A percentile compares a stretch with the other conserved stretches of the same genome.
These are phyloP conservation scores for Blastobotrys mokoenaii DNA, from an alignment of 805 yeast genomes.

Conservation along the genomic window DNA sequence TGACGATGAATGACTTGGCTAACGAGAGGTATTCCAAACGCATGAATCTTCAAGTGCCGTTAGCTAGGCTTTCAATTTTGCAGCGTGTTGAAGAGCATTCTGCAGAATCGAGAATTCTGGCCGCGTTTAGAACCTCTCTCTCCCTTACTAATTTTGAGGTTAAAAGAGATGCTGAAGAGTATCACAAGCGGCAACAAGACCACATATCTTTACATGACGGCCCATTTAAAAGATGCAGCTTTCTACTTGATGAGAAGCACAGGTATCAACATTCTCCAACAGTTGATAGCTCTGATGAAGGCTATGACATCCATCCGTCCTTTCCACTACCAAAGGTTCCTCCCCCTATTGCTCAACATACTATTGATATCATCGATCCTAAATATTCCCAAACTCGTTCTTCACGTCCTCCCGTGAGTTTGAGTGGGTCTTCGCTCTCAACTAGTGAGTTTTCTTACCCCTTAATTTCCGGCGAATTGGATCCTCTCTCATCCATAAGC, in stretches of 20 bases:
- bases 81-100: conserved; percentile 15
- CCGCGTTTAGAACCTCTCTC: conserved; percentile 50
- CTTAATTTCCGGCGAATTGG: no score
- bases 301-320: conserved; percentile 49
- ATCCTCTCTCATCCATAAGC: no score
- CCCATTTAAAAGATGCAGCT: conserved; percentile 73
- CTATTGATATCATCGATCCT: conserved; percentile 34
- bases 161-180: conserved; percentile 38
- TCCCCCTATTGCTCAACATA: conserved; percentile 46
- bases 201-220: conserved; percentile 70
- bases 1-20: conserved; percentile 60
- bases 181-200: conserved; percentile 46
- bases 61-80: conserved; percentile 31
- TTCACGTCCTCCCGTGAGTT: no score
- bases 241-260: conserved; percentile 47
- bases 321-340: conserved; percentile 57
- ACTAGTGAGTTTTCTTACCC: no score
- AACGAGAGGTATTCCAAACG: conserved; percentile 55
- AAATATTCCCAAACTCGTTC: conserved; percentile 4
- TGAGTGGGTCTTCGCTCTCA: no score
- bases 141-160: conserved; percentile 51
- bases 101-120: conserved; percentile 18
- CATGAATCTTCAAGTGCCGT: conserved; percentile 42
- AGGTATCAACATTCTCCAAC: conserved; percentile 33
- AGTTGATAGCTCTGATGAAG: conserved; percentile 36